Base-by-base conservation (phyloP, 305 asterid genomes). In the Fraxinus sp. region DNA sequence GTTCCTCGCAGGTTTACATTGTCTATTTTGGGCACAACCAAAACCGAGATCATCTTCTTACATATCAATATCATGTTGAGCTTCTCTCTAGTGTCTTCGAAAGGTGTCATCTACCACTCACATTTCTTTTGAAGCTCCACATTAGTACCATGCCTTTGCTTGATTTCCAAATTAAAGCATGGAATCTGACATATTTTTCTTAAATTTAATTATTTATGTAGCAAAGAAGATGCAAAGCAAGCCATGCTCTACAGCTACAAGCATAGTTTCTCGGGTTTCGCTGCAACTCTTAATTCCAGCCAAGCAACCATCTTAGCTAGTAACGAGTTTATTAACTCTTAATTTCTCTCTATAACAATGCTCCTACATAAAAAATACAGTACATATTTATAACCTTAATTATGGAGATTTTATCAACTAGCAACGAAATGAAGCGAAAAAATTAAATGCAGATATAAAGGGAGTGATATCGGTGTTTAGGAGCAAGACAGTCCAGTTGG, bases 391-490 rank as follows among this genome's bases (percentile, higher is more conserved):
- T 33, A 9, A 49, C 36, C 46, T 9, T 59, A 75, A 11, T 24
- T 52, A 6, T 10, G 22, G 64, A 52, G 64, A 16, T 52, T 52
- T 16, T 18, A n/a, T 16, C 64, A 52, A 14, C 9, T 52, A 46
- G 57, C 57, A 46, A 46, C 57, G 57, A 46, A 46, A 46, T 46
- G 57, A 55, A n/a, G 66, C 11, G 5, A 20, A 26, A 76, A 37
- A 79, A 20, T 41, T 20, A 86, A 24, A 52, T 83, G 88, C 92
- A 92, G 94, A 84, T 79, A 83, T 71, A 28, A 82, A 79, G 80
- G 94, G 91, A 22, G 94, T 91, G 77, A 72, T 90, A 83, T 92
- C 97, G 0, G 92, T 92, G 77, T 92, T 90, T 80, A 86, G 85
- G 85, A 92, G 97, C 86, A 77, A 83, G 83, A 82, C 79, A 2